Conservation (phyloP, 495 filamentous ascomycete genomes). For the Neurospora sp. region DNA sequence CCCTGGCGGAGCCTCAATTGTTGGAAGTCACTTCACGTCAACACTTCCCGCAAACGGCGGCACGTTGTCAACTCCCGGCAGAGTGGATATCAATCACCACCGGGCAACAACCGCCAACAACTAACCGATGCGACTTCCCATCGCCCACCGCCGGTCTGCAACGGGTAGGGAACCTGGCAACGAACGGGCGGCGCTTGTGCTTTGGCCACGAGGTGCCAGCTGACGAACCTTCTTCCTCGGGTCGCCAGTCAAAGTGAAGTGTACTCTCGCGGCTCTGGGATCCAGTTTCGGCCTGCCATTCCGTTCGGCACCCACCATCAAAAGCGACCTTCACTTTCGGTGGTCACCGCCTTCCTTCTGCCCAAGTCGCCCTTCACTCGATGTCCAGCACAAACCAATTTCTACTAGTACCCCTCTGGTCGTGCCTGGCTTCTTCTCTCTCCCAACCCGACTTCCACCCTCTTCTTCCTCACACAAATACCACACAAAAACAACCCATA, state of each 20-base stretch:
- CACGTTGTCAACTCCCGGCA: neutral
- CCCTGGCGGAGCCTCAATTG: neutral
- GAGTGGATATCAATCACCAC: neutral
- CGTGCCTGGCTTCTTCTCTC: neutral
- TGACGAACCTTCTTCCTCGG: neutral
- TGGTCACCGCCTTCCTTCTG: neutral
- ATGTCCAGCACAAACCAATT: neutral
- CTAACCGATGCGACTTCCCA: neutral
- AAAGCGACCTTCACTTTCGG: neutral
- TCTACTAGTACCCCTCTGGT: neutral
- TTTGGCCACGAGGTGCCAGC: neutral
- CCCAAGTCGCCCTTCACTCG: neutral
- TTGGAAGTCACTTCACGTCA: neutral
- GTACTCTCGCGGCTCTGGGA: neutral
- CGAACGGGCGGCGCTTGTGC: neutral
- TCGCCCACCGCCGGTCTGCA: neutral
- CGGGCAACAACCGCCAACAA: neutral
- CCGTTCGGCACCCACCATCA: neutral
- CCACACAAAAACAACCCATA: neutral
- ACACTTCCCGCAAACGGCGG: neutral
- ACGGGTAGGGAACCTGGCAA: neutral
- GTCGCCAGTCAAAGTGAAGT: neutral
- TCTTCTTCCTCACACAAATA: neutral
- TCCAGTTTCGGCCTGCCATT: neutral
- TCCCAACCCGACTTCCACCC: neutral